Evolutionary conservation across 2,329 filamentous ascomycete species (phyloP).

Genomic region (Chaetomium olivaceum): DNA sequence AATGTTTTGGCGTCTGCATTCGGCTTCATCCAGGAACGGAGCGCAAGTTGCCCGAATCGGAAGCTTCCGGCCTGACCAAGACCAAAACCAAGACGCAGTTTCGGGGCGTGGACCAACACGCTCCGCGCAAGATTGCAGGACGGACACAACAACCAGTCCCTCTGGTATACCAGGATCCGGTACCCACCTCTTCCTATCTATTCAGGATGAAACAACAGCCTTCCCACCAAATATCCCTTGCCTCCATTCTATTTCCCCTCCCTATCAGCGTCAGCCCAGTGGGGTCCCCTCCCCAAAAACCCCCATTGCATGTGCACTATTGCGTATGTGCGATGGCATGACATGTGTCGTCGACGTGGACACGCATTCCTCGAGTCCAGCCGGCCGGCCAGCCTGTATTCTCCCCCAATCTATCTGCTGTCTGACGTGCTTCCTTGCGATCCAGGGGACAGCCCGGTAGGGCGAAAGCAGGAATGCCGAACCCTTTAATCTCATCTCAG

Average conservation of each 20-base stretch:
- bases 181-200: not conserved
- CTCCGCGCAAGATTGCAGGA: slow-evolving; percentile 5
- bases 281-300: not conserved
- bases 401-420: not conserved
- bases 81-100: slow-evolving; percentile 12
- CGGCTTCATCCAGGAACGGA: slow-evolving; percentile 7
- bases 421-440: not conserved
- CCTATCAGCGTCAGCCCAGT: slow-evolving; percentile 5
- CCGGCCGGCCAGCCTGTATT: not conserved
- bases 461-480: slow-evolving; percentile 16
- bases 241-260: not conserved
- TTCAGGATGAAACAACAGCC: slow-evolving; percentile 13
- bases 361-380: slow-evolving; percentile 20
- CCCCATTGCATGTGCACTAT: not conserved
- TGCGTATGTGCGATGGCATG: not conserved
- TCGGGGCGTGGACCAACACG: slow-evolving; percentile 14
- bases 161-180: not conserved
- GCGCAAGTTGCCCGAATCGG: slow-evolving; percentile 7
- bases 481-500: slow-evolving; percentile 15
- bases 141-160: not conserved
- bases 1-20: slow-evolving; percentile 12
- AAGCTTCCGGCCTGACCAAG: slow-evolving; percentile 2
- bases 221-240: not conserved
- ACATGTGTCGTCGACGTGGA: slow-evolving; percentile 12
- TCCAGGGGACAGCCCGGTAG: slow-evolving; percentile 15